A percentile compares a stretch with the other conserved stretches of the same genome.
These are phyloP conservation scores for Colletotrichum lindemuthianum DNA, from an alignment of 2,329 filamentous ascomycete species.

Conservation along the genomic window DNA sequence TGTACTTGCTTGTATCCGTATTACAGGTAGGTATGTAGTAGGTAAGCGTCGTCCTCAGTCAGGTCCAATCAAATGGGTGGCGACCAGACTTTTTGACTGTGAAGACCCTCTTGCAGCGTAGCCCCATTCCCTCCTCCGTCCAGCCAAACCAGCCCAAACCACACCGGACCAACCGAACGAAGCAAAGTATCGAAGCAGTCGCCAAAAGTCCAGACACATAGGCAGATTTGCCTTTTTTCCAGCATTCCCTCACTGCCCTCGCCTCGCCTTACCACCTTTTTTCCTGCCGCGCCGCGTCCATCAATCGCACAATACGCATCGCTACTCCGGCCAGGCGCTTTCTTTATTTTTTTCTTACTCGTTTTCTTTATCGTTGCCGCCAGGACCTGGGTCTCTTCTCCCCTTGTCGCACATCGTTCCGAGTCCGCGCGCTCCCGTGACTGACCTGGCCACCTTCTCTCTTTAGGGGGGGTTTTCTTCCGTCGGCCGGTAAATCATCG, in stretches of 20 bases:
- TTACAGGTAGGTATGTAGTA: too few relatives aligned
- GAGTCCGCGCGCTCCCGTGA: constrained; percentile 28
- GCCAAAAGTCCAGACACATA: constrained; percentile 22
- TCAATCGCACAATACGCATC: constrained; percentile 28
- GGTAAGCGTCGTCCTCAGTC: constrained; percentile 11
- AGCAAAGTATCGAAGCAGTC: not conserved
- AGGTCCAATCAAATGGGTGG: constrained; percentile 47
- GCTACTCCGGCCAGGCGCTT: constrained; percentile 36
- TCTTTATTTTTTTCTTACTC: constrained; percentile 22
- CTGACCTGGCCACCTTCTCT: constrained; percentile 33
- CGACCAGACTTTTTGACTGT: constrained; percentile 49
- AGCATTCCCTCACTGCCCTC: constrained; percentile 7
- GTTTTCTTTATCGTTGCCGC: constrained; percentile 27
- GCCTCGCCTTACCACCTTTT: too few relatives aligned
- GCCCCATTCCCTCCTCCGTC: constrained; percentile 34
- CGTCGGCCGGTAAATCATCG: not conserved
- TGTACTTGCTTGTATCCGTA: too few relatives aligned
- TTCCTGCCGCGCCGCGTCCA: constrained; percentile 19
- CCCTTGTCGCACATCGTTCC: constrained; percentile 3
- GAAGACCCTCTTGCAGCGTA: constrained; percentile 28
- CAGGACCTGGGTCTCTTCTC: constrained; percentile 8
- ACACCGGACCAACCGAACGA: too few relatives aligned
- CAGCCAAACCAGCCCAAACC: constrained; percentile 9
- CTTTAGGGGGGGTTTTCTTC: constrained; percentile 24
- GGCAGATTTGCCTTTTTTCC: constrained; percentile 25